Evolutionary conservation across 108 stramenopile genomes (phyloP).

Genomic region (Epithemia pelagica): DNA sequence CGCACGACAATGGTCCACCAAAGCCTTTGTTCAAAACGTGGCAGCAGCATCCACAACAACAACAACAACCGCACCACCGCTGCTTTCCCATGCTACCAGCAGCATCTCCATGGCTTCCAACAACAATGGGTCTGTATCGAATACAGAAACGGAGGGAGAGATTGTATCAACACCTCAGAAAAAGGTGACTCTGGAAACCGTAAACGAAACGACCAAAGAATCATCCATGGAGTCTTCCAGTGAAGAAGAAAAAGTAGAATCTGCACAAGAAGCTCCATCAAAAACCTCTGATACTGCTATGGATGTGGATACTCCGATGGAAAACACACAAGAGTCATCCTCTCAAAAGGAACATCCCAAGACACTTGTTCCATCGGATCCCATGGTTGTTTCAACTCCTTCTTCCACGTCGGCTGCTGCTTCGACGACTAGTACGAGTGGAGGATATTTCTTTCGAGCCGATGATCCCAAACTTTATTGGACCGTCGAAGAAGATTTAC

Average conservation of each 20-base stretch:
- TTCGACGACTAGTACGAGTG: not conserved
- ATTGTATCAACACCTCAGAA: not conserved
- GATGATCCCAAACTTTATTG: conserved; percentile 64
- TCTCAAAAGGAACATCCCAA: not conserved
- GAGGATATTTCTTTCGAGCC: conserved; percentile 13
- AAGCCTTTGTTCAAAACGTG: not conserved
- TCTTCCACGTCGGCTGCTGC: not conserved
- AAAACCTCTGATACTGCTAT: too few species aligned
- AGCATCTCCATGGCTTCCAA: too few species aligned
- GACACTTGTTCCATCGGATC: not conserved
- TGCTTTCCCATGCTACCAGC: not conserved
- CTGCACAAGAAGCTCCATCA: not conserved
- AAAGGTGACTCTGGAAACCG: not conserved
- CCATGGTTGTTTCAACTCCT: not conserved
- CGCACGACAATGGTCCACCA: conserved; percentile 18
- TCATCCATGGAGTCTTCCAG: conserved; percentile 1
- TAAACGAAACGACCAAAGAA: not conserved
- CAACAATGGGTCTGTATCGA: too few species aligned
- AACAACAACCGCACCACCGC: not conserved
- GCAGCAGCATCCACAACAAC: conserved; percentile 3
- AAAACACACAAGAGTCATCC: not conserved
- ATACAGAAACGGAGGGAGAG: conserved; percentile 4
- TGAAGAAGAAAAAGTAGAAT: not conserved
- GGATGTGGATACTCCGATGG: not conserved
- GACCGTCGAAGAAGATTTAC: conserved; percentile 85